phyloP scores from a whole-genome alignment of 805 yeast species.

The Metschnikowia amazonensis region DNA sequence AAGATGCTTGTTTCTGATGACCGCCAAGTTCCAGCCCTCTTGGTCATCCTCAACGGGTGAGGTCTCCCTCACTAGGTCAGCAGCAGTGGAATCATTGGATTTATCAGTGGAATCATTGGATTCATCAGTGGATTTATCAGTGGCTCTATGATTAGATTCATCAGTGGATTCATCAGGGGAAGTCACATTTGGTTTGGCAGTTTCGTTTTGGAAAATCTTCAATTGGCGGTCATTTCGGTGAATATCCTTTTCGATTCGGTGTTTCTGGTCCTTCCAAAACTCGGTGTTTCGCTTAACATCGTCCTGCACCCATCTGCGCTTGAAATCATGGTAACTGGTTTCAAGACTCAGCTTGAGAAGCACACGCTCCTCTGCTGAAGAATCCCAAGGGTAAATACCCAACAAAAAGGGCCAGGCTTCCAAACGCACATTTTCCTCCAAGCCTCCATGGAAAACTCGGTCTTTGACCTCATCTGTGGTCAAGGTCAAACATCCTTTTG shows the following conservation, averaged over 20 bases:
- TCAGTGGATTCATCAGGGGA: no score
- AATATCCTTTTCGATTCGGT: constrained; percentile 89
- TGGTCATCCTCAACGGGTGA: constrained; percentile 24
- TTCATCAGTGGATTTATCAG: no score
- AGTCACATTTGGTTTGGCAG: no score
- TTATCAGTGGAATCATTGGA: no score
- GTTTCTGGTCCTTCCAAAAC: constrained; percentile 86
- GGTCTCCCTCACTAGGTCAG: constrained; percentile 11
- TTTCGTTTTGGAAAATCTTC: constrained; percentile 53
- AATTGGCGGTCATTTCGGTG: constrained; percentile 84
- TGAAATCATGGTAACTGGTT: constrained; percentile 59
- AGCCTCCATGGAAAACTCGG: constrained; percentile 87
- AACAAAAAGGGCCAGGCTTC: constrained; percentile 86
- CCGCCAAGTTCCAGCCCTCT: constrained; percentile 55
- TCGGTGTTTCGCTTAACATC: constrained; percentile 48
- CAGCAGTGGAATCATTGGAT: neutral
- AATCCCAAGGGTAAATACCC: constrained; percentile 86
- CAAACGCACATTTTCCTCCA: constrained; percentile 52
- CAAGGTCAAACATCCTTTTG: constrained; percentile 64
- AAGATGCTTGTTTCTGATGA: constrained; percentile 73
- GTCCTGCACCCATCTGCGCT: constrained; percentile 64
- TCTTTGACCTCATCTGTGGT: constrained; percentile 79
- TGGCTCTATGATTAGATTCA: no score
- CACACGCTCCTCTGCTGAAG: constrained; percentile 64
- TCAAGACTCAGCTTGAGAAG: constrained; percentile 54